A percentile compares a stretch with the other conserved stretches of the same genome.
Evolutionary conservation across 2,329 filamentous ascomycete species (phyloP).

Genomic region (Leptographium procerum): DNA sequence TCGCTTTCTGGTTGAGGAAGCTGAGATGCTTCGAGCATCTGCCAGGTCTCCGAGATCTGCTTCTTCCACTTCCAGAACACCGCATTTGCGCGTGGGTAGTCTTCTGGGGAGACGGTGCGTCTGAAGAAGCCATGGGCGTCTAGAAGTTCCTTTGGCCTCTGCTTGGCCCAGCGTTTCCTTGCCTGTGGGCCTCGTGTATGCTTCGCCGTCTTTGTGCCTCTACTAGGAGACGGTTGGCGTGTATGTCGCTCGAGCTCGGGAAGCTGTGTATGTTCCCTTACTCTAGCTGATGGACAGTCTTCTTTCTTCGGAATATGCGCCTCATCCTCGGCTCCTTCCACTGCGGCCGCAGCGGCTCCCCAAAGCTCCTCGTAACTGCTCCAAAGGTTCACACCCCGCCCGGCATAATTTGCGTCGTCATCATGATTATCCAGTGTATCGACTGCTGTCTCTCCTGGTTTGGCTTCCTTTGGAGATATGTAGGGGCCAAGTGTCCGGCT

Average conservation of each 20-base stretch:
- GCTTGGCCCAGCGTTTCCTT: not conserved
- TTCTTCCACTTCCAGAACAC: conserved; percentile 10
- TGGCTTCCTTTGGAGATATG: not conserved
- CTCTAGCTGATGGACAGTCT: not conserved
- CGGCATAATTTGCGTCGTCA: not conserved
- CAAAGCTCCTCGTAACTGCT: conserved; percentile 6
- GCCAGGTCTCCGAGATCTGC: conserved; percentile 6
- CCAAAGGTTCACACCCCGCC: not conserved
- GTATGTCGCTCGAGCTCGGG: not conserved
- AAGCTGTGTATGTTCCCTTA: not conserved
- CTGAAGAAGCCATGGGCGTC: not conserved
- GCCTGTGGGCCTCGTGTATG: not conserved
- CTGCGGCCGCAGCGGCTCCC: conserved; percentile 1
- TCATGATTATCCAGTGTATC: not conserved
- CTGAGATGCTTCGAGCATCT: conserved; percentile 2
- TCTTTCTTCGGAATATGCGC: no score
- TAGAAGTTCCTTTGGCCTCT: not conserved
- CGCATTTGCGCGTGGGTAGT: not conserved
- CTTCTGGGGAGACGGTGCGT: not conserved
- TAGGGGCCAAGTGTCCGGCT: not conserved
- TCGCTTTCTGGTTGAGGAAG: not conserved
- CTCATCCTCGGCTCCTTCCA: not conserved
- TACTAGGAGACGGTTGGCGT: not conserved
- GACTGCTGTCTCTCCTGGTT: not conserved
- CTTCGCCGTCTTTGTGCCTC: not conserved